phyloP scores from a whole-genome alignment of 495 filamentous ascomycete genomes.

The Lepidopterella palustris region DNA sequence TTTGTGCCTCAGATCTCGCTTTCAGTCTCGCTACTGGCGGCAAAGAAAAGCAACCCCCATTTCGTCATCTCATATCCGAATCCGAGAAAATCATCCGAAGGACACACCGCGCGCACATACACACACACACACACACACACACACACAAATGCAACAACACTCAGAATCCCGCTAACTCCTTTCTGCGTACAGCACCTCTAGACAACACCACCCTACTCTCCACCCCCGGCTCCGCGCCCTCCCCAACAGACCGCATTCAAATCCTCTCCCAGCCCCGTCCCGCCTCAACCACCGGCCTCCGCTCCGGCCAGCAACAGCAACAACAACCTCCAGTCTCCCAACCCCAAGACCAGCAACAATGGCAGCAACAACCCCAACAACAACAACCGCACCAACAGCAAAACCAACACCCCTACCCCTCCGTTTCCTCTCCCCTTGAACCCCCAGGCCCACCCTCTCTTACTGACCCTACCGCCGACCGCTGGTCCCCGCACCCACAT shows the following conservation, averaged over 20 bases:
- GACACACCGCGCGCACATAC: no score
- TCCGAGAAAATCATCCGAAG: no score
- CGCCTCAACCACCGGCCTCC: conserved; percentile 19
- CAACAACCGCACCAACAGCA: conserved; percentile 18
- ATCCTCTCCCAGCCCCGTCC: conserved; percentile 23
- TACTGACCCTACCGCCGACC: no score
- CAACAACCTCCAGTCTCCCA: conserved; percentile 23
- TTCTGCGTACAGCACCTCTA: conserved; percentile 3
- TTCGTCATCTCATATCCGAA: no score
- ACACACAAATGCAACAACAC: no score
- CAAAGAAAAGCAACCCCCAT: no score
- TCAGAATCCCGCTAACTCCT: no score
- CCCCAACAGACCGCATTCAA: conserved; percentile 24
- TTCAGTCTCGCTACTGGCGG: no score
- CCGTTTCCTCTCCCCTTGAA: conserved; percentile 24
- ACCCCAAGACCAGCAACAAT: conserved; percentile 6
- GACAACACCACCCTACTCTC: no score
- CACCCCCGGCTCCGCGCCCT: conserved; percentile 9
- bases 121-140: no score
- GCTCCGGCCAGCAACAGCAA: conserved; percentile 16
- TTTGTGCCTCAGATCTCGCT: no score
- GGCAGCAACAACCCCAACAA: conserved; percentile 21
- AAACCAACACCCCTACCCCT: conserved; percentile 14
- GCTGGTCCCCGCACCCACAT: conserved; percentile 22
- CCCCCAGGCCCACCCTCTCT: no score